Conservation (phyloP, 805 yeast genomes). For the Yamadazyma nakazawae region DNA sequence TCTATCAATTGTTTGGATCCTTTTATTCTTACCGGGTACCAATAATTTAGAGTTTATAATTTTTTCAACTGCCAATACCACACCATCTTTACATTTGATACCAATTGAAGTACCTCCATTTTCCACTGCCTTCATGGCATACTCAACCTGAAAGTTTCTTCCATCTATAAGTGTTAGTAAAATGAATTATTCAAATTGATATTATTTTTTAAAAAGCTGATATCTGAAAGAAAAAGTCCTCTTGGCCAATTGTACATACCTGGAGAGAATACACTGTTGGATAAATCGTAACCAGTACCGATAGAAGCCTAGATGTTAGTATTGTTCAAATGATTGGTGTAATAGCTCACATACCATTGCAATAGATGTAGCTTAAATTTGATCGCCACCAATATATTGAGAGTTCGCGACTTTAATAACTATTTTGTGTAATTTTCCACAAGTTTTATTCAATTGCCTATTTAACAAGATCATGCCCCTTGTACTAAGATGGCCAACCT, state of each 20-base stretch:
- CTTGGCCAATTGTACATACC: conserved; percentile 20
- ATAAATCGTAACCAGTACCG: conserved; percentile 98
- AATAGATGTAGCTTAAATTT: not conserved
- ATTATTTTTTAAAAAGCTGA: not conserved
- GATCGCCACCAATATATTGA: conserved; percentile 6
- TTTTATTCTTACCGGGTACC: conserved; percentile 83
- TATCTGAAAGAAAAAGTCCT: no score
- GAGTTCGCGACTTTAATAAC: not conserved
- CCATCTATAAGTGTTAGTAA: conserved; percentile 61
- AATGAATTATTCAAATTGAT: not conserved
- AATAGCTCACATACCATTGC: conserved; percentile 8
- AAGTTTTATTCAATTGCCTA: not conserved
- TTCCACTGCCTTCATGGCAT: conserved; percentile 96
- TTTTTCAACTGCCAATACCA: conserved; percentile 97
- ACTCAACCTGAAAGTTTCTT: conserved; percentile 95
- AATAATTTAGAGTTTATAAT: conserved; percentile 80
- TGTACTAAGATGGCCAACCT: conserved; percentile 45
- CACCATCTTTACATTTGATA: conserved; percentile 86
- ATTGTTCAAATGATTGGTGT: not conserved
- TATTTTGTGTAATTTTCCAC: conserved; percentile 5
- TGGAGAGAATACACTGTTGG: conserved; percentile 92
- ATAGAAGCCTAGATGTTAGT: conserved; percentile 64
- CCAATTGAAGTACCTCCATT: conserved; percentile 96
- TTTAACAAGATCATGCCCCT: conserved; percentile 1
- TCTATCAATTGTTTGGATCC: conserved; percentile 89